Evolutionary conservation across 2,329 filamentous ascomycete species (phyloP).

Genomic region (Knufia fluminis): DNA sequence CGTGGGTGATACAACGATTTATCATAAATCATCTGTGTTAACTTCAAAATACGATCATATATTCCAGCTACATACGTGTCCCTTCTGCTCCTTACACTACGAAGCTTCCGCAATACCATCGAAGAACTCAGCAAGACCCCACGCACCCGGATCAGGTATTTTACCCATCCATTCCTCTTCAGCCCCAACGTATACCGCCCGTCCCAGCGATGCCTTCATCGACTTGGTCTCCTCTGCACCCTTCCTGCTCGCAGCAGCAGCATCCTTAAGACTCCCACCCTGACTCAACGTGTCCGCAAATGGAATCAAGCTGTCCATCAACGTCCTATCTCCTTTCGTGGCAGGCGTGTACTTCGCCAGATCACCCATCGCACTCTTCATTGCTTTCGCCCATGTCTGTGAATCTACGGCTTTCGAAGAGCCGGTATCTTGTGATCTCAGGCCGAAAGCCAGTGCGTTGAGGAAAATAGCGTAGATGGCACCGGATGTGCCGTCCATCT

Average conservation of each 20-base stretch:
- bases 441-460: slow-evolving; percentile 67
- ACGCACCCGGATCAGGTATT: slow-evolving; percentile 63
- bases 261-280: slow-evolving; percentile 58
- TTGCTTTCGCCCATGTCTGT: slow-evolving; percentile 55
- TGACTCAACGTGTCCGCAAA: slow-evolving; percentile 65
- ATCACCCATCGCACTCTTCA: slow-evolving; percentile 60
- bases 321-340: slow-evolving; percentile 75
- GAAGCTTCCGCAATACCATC: slow-evolving; percentile 57
- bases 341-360: slow-evolving; percentile 82
- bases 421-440: slow-evolving; percentile 44
- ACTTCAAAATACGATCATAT: no score
- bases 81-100: slow-evolving; percentile 22
- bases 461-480: slow-evolving; percentile 81
- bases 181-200: slow-evolving; percentile 73
- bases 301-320: slow-evolving; percentile 81
- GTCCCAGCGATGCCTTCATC: slow-evolving; percentile 81
- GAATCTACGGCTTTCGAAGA: slow-evolving; percentile 39
- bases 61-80: slow-evolving; percentile 15
- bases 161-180: slow-evolving; percentile 55
- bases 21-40: no score
- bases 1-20: no score
- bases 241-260: slow-evolving; percentile 63
- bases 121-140: slow-evolving; percentile 79
- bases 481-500: slow-evolving; percentile 68
- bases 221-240: slow-evolving; percentile 79